Evolutionary conservation across 2,329 filamentous ascomycete species (phyloP), one percentile per base, ranked within the genome.

Genomic region (Ophiostoma angusticollis): DNA sequence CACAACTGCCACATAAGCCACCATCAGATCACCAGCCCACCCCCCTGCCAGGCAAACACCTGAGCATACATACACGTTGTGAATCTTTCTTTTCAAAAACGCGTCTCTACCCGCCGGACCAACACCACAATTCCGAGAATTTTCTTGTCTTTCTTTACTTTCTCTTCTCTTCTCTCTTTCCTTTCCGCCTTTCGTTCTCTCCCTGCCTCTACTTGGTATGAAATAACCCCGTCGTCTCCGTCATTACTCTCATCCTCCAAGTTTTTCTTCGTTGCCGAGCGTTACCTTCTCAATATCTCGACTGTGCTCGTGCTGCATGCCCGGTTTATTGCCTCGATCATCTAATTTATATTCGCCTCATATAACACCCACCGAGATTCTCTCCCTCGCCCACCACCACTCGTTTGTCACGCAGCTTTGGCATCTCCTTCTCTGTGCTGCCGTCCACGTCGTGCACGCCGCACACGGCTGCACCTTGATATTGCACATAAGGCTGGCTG

Each of bases 121-220:
- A 28, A 28, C 25, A 28, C 25, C 25, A 28, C 25, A n/a, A n/a
- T n/a, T n/a, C n/a, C n/a, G n/a, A n/a, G 6, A 5, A 14, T 28
- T 34, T 13, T 37, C 14, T 25, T 13, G 13, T 25, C 28, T 9
- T 30, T 23, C 23, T 17, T 31, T 29, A 17, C 19, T 14, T 32
- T n/a, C 31, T 25, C 14, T 31, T 27, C 30, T 23, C 17, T 37
- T 40, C 45, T 25, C 16, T 11, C 29, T 23, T 31, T 32, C 21
- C 31, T n/a, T 27, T 31, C 31, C 30, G 12, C 11, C 25, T 28
- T 28, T n/a, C n/a, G 7, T 37, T 31, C 35, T 37, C 35, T 28
- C 35, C n/a, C n/a, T 21, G 9, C 35, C n/a, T 37, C 27, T 28
- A 30, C 19, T 25, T n/a, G n/a, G n/a, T n/a, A n/a, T n/a, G n/a